These are phyloP conservation scores for Ceratocystis cacaofunesta DNA, from an alignment of 2,329 filamentous ascomycete genomes.

Conservation along the genomic window DNA sequence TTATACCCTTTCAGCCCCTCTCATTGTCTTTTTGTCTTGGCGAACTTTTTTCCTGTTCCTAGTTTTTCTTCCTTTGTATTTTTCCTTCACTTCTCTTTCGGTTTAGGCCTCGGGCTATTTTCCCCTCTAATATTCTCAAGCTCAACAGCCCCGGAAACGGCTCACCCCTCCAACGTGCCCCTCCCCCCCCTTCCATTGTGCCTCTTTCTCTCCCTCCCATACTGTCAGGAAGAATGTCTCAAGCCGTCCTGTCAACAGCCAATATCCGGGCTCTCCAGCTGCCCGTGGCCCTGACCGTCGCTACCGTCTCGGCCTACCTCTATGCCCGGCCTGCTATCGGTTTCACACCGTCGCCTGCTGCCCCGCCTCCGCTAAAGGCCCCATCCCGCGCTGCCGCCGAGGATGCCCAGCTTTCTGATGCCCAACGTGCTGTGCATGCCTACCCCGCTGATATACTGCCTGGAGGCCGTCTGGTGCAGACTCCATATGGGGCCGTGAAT, in stretches of 20 bases:
- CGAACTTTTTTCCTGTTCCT: background rate
- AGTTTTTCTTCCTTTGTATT: background rate
- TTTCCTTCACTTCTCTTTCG: background rate
- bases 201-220: background rate
- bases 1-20: background rate
- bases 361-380: conserved; percentile 11
- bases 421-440: conserved; percentile 28
- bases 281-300: conserved; percentile 18
- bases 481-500: conserved; percentile 54
- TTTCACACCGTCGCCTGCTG: conserved; percentile 14
- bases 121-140: background rate
- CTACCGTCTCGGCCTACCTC: conserved; percentile 27
- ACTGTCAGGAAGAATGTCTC: conserved; percentile 4
- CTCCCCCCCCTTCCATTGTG: background rate
- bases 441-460: conserved; percentile 60
- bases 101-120: background rate
- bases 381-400: conserved; percentile 5
- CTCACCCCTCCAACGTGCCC: background rate
- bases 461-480: conserved; percentile 51
- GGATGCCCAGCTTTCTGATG: conserved; percentile 19
- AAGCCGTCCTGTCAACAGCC: conserved; percentile 16
- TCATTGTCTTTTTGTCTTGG: conserved; percentile 1
- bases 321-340: conserved; percentile 21
- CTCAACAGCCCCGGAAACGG: background rate
- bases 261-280: conserved; percentile 15